Conservation (phyloP, 2,329 filamentous ascomycete species). For the Apiospora kogelbergensis region DNA sequence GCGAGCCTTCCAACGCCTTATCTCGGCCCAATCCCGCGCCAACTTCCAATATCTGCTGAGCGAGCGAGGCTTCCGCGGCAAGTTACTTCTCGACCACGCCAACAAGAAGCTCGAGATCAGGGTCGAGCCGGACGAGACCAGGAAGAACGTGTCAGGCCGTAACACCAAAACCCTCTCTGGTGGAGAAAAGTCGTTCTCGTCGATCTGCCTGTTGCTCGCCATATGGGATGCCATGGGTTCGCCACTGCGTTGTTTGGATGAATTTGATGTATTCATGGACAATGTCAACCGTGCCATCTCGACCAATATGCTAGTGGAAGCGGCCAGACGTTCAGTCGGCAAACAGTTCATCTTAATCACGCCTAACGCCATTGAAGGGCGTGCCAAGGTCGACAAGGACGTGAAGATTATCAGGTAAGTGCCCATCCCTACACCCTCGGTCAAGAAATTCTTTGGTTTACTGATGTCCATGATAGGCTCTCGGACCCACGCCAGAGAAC, state of each 20-base stretch:
- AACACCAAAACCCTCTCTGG: conserved; percentile 92
- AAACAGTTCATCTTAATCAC: conserved; percentile 96
- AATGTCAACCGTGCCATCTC: conserved; percentile 91
- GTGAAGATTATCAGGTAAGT: conserved; percentile 75
- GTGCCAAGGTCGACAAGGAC: conserved; percentile 60
- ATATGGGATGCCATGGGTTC: conserved; percentile 99
- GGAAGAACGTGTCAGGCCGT: conserved; percentile 67
- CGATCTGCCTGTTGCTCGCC: conserved; percentile 86
- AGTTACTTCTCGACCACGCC: conserved; percentile 75
- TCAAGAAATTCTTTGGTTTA: background rate
- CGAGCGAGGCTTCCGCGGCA: conserved; percentile 85
- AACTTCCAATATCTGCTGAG: conserved; percentile 87
- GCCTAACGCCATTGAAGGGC: conserved; percentile 75
- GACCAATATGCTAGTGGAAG: conserved; percentile 87
- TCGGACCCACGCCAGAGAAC: conserved; percentile 15
- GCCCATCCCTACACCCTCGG: background rate
- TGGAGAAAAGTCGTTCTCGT: conserved; percentile 97
- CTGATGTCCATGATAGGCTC: conserved; percentile 6
- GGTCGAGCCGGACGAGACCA: conserved; percentile 71
- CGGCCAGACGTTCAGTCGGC: conserved; percentile 82
- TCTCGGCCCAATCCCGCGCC: conserved; percentile 80
- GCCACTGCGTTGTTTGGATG: conserved; percentile 89
- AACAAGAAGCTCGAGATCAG: conserved; percentile 74
- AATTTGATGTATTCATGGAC: conserved; percentile 99
- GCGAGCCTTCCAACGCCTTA: conserved; percentile 77